Conservation (phyloP, 2,329 filamentous ascomycete genomes). For the Sarocladiaceae sp. region DNA sequence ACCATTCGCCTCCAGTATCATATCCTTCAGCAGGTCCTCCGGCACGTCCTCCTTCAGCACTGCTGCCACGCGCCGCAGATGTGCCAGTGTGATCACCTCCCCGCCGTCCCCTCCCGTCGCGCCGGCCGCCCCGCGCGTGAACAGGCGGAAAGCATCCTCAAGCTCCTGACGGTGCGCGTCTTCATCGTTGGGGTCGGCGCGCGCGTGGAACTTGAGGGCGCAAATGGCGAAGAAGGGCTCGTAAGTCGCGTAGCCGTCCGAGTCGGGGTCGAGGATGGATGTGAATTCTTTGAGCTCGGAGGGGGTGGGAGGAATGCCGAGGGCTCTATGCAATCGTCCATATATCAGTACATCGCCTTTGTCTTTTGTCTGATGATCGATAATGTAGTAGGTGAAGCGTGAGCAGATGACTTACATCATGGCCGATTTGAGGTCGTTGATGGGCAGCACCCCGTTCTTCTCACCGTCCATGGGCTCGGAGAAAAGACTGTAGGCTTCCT, state of each 20-base stretch:
- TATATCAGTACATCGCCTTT: neutral
- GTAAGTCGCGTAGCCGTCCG: slow-evolving; percentile 71
- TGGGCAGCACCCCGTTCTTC: slow-evolving; percentile 64
- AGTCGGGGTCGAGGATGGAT: slow-evolving; percentile 75
- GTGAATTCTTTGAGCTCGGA: slow-evolving; percentile 71
- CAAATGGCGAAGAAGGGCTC: slow-evolving; percentile 80
- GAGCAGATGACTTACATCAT: slow-evolving; percentile 69
- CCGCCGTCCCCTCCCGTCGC: slow-evolving; percentile 24
- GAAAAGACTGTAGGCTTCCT: slow-evolving; percentile 84
- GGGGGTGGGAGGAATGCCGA: slow-evolving; percentile 63
- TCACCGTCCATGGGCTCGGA: slow-evolving; percentile 63
- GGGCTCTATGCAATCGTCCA: slow-evolving; percentile 52
- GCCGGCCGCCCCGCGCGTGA: slow-evolving; percentile 48
- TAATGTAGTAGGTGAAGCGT: too few relatives aligned
- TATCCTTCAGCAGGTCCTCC: slow-evolving; percentile 81
- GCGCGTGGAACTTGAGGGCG: slow-evolving; percentile 72
- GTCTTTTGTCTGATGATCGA: neutral
- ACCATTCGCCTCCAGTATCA: slow-evolving; percentile 91
- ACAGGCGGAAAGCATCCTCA: slow-evolving; percentile 74
- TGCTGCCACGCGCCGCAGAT: slow-evolving; percentile 72
- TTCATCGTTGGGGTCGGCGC: slow-evolving; percentile 41
- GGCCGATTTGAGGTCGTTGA: slow-evolving; percentile 62
- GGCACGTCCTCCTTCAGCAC: slow-evolving; percentile 78
- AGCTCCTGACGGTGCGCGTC: slow-evolving; percentile 60
- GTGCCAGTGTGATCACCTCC: slow-evolving; percentile 63